Evolutionary conservation across 257 asterid species (phyloP).

Genomic region (Salvia hispanica): DNA sequence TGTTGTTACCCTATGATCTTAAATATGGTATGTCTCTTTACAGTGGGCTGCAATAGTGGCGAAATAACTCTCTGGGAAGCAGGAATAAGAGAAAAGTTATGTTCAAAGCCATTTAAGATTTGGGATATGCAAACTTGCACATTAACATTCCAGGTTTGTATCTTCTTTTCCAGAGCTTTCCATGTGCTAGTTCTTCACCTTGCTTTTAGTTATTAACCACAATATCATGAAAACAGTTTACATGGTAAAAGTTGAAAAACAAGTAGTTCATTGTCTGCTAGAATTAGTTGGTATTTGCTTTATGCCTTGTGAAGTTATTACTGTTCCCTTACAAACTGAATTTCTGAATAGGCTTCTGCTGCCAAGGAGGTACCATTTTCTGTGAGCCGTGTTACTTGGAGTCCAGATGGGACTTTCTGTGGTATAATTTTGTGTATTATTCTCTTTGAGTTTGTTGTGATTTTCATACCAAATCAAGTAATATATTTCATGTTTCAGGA

Average conservation of each 20-base stretch:
- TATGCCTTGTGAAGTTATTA: conserved; percentile 1
- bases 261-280: conserved; percentile 11
- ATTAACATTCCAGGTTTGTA: conserved; percentile 71
- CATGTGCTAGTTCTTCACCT: conserved; percentile 1
- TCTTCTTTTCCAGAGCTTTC: conserved; percentile 15
- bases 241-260: conserved; percentile 15
- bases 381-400: conserved; percentile 89
- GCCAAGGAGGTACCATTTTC: conserved; percentile 88
- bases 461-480: conserved; percentile 29
- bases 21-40: conserved; percentile 22
- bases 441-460: conserved; percentile 14
- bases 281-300: conserved; percentile 5
- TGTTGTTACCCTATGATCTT: conserved; percentile 5
- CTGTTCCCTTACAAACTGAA: conserved; percentile 34
- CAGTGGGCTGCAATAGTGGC: conserved; percentile 92
- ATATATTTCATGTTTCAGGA: conserved; percentile 57
- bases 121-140: conserved; percentile 83
- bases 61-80: conserved; percentile 94
- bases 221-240: conserved; percentile 3
- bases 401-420: conserved; percentile 86
- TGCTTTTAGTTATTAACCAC: not conserved
- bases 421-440: conserved; percentile 52
- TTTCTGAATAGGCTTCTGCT: conserved; percentile 73
- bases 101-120: conserved; percentile 78
- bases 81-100: conserved; percentile 76